Evolutionary conservation across 345 rosid species (phyloP).

Genomic region (Viola odorata): DNA sequence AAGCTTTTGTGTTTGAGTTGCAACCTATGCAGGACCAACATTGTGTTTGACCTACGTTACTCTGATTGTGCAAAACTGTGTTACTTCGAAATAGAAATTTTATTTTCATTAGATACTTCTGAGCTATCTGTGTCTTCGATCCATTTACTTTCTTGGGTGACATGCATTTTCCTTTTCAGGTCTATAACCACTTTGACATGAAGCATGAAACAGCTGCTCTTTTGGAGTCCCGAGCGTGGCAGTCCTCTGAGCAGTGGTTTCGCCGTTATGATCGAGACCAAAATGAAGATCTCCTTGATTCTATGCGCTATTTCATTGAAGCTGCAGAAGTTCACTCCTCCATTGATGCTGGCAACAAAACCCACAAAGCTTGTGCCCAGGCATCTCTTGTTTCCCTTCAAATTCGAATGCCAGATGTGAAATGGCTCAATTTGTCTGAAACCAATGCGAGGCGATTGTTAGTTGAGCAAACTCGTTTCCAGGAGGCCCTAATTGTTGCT

Average conservation of each 20-base stretch:
- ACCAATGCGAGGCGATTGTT: conserved; percentile 84
- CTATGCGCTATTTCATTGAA: conserved; percentile 90
- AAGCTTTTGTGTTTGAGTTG: too few relatives aligned
- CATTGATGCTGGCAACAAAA: conserved; percentile 92
- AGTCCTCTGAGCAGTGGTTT: conserved; percentile 76
- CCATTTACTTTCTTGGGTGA: too few relatives aligned
- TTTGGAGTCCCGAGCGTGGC: conserved; percentile 74
- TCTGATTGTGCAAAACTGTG: too few relatives aligned
- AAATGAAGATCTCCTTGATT: conserved; percentile 87
- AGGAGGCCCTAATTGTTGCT: conserved; percentile 91
- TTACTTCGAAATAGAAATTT: too few relatives aligned
- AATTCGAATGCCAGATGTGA: conserved; percentile 91
- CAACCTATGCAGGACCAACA: too few relatives aligned
- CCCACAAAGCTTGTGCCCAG: conserved; percentile 74
- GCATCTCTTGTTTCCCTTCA: conserved; percentile 96
- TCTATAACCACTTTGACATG: conserved; percentile 93
- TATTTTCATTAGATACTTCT: too few relatives aligned
- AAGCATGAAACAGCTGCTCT: conserved; percentile 91
- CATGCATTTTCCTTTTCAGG: conserved; percentile 50
- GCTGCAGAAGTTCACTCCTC: conserved; percentile 95
- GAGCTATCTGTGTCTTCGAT: too few relatives aligned
- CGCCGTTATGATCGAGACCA: conserved; percentile 69
- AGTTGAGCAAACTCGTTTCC: conserved; percentile 90
- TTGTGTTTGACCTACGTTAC: too few relatives aligned
- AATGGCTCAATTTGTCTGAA: conserved; percentile 77